Evolutionary conservation across 1,284 basidiomycete species (phyloP).

Genomic region (Testicularia cyperi): DNA sequence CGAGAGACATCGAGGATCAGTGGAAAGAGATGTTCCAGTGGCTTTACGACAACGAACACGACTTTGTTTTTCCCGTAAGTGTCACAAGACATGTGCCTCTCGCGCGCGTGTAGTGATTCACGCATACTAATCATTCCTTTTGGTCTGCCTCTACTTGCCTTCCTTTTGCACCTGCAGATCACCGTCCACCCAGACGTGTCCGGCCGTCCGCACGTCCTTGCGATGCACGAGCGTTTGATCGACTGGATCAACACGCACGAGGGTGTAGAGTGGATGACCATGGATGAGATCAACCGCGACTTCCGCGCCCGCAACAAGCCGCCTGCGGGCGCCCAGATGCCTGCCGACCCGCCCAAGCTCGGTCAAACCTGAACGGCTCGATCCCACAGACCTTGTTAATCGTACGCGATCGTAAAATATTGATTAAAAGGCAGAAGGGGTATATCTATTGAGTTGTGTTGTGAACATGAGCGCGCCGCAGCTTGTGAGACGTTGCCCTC

Average conservation of each 20-base stretch:
- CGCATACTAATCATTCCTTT: not conserved
- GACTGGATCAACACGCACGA: constrained; percentile 75
- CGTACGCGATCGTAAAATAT: too few relatives aligned
- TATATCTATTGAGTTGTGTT: too few relatives aligned
- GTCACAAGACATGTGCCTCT: too few relatives aligned
- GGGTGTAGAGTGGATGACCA: constrained; percentile 72
- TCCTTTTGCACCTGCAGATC: constrained; percentile 60
- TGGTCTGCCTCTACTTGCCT: not conserved
- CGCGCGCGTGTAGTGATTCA: too few relatives aligned
- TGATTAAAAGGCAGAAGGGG: too few relatives aligned
- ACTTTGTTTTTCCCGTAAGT: constrained; percentile 69
- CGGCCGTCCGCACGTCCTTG: constrained; percentile 69
- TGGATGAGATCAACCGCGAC: constrained; percentile 65
- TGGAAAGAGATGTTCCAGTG: constrained; percentile 77
- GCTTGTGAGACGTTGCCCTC: too few relatives aligned
- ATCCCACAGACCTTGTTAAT: too few relatives aligned
- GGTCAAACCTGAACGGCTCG: too few relatives aligned
- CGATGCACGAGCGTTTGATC: constrained; percentile 79
- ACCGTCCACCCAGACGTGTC: constrained; percentile 79
- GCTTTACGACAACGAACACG: constrained; percentile 69
- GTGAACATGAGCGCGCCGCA: too few relatives aligned
- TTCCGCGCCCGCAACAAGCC: constrained; percentile 14
- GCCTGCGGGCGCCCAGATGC: constrained; percentile 1
- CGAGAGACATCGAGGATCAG: constrained; percentile 70
- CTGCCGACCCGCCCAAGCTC: not conserved